These are phyloP conservation scores for Nakazawaea holstii DNA, from an alignment of 805 yeast species.

Conservation along the genomic window DNA sequence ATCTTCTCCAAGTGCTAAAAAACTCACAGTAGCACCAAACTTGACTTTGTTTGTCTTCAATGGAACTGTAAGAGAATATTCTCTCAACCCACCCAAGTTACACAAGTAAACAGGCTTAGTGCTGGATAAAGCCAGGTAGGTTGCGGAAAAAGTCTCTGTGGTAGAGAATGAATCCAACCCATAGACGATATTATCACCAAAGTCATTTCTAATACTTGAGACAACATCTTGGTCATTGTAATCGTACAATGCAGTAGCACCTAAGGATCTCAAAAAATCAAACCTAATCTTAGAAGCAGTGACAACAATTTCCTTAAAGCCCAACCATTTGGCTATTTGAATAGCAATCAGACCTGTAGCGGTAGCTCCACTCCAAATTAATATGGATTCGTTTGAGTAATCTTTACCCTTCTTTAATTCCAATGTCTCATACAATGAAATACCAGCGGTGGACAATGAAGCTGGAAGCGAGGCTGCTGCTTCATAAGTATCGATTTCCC, in stretches of 20 bases:
- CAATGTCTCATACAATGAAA: slow-evolving; percentile 45
- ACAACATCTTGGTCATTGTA: slow-evolving; percentile 26
- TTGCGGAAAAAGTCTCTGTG: slow-evolving; percentile 14
- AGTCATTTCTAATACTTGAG: slow-evolving; percentile 22
- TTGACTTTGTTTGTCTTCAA: slow-evolving; percentile 28
- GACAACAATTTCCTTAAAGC: slow-evolving; percentile 27
- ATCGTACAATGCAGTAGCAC: slow-evolving; percentile 31
- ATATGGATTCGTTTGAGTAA: slow-evolving; percentile 31
- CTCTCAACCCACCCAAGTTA: slow-evolving; percentile 26
- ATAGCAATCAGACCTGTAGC: slow-evolving; percentile 52
- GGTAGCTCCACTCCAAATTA: slow-evolving; percentile 65
- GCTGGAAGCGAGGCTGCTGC: slow-evolving; percentile 59
- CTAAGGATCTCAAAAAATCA: slow-evolving; percentile 19
- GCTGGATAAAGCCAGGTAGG: slow-evolving; percentile 31
- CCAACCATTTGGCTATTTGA: slow-evolving; percentile 49
- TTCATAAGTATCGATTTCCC: slow-evolving; percentile 46
- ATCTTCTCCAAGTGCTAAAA: slow-evolving; percentile 30
- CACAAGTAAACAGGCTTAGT: slow-evolving; percentile 28
- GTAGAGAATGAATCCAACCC: slow-evolving; percentile 28
- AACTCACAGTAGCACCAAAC: slow-evolving; percentile 30
- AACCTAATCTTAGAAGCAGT: slow-evolving; percentile 21
- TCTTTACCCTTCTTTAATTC: slow-evolving; percentile 13
- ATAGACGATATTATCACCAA: slow-evolving; percentile 22
- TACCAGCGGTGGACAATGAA: slow-evolving; percentile 44
- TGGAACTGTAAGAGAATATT: slow-evolving; percentile 17